A percentile compares a stretch with the other conserved stretches of the same genome.
Conservation (phyloP, 2,329 filamentous ascomycete genomes). For the Chaetomium sp. region DNA sequence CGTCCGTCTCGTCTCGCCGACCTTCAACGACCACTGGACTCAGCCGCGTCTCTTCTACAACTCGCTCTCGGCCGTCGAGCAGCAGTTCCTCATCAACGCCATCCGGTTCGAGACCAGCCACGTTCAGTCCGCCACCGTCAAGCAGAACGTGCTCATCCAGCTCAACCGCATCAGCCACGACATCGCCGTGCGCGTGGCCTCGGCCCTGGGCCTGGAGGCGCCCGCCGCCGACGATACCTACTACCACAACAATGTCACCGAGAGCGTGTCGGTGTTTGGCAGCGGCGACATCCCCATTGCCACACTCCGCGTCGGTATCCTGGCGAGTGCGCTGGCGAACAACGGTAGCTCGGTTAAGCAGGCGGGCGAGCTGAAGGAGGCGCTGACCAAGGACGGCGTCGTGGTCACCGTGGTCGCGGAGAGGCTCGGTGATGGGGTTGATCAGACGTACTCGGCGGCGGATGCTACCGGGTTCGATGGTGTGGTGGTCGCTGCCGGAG, state of each 20-base stretch:
- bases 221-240: slow-evolving; percentile 55
- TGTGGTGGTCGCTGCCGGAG: slow-evolving; percentile 52
- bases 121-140: slow-evolving; percentile 49
- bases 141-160: slow-evolving; percentile 59
- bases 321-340: slow-evolving; percentile 40
- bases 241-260: slow-evolving; percentile 64
- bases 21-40: slow-evolving; percentile 66
- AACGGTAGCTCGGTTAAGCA: slow-evolving; percentile 38
- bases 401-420: slow-evolving; percentile 56
- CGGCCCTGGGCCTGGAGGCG: slow-evolving; percentile 51
- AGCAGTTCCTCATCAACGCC: slow-evolving; percentile 66
- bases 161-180: slow-evolving; percentile 64
- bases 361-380: slow-evolving; percentile 43
- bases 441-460: slow-evolving; percentile 58
- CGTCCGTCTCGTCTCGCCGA: slow-evolving; percentile 51
- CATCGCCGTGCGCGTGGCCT: slow-evolving; percentile 57
- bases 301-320: slow-evolving; percentile 57
- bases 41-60: slow-evolving; percentile 71
- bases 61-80: slow-evolving; percentile 57
- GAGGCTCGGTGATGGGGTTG: slow-evolving; percentile 45
- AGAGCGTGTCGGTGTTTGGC: slow-evolving; percentile 53
- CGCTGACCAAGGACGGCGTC: slow-evolving; percentile 46
- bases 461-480: slow-evolving; percentile 58
- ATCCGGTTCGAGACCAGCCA: slow-evolving; percentile 65
- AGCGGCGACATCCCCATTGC: slow-evolving; percentile 49